Evolutionary conservation across 2,329 filamentous ascomycete genomes (phyloP), one percentile per base, ranked within the genome.

Genomic region (Alternaria arbusti): DNA sequence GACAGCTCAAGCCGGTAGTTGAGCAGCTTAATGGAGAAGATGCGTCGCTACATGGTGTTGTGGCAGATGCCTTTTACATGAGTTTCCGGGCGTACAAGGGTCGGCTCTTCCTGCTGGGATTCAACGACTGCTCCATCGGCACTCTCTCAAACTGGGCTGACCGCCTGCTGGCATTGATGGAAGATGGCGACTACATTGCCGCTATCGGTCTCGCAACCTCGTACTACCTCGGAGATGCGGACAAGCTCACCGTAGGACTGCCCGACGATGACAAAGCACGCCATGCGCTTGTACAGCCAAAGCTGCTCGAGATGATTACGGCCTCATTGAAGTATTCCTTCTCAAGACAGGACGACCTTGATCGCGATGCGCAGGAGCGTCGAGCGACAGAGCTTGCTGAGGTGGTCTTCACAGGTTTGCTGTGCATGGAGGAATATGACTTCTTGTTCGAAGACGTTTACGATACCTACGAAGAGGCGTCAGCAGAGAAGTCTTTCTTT

Each of bases 61-160:
- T 98, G 51, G 95, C 95, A 8, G 96, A 99, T 84, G 96, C 94
- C 0, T 99, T 97, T 72, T 95, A 95, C 77, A 98, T 98, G 93
- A 97, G 95, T 79, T 95, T 98, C 81, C 93, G 92, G 74, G 88
- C 93, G 4, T 99, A 98, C 82, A 99, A 98, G 79, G 94, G 96
- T 6, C 88, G 95, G 28, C 85, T 97, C 36, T 99, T 99, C 75
- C 83, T 98, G 5, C 85, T 99, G 9, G 94, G 96, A n/a, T 94
- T 95, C 82, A 96, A 95, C 74, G 95, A 98, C 75, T 84, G 97
- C 44, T 93, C 93, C 0, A 92, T 98, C 51, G 96, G 96, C 2
- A 92, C 91, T 5, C 82, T 99, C 32, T 98, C 96, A 0, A 99
- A 99, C 71, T 99, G 96, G 96, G 95, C 96, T 3, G 96, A 99